phyloP scores from a whole-genome alignment of 139 green algal species.

The Coelastrella sp. region DNA sequence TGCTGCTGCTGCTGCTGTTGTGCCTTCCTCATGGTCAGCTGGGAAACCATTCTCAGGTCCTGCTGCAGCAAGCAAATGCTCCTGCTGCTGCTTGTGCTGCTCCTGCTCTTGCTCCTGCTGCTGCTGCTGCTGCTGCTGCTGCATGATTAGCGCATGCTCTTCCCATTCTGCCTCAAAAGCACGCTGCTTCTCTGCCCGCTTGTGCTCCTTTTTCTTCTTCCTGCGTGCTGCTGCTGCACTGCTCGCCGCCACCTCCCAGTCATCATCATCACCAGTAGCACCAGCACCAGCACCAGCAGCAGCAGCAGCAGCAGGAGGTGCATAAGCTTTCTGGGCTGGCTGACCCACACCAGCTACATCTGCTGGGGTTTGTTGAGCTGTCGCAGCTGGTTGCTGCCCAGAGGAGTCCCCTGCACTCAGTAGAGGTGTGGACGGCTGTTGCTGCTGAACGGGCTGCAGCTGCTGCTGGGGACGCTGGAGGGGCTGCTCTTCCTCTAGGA shows the following conservation, averaged over 20 bases:
- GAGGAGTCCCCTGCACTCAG: neutral
- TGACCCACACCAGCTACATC: neutral
- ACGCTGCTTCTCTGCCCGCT: slow-evolving; percentile 33
- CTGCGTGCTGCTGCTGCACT: slow-evolving; percentile 56
- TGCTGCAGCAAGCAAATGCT: slow-evolving; percentile 25
- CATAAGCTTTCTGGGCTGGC: neutral
- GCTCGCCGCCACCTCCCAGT: slow-evolving; percentile 64
- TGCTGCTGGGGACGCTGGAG: neutral
- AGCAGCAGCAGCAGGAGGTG: slow-evolving; percentile 5
- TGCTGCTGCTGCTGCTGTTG: slow-evolving; percentile 18
- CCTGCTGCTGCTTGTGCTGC: neutral
- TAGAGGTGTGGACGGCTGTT: neutral
- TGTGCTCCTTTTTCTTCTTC: slow-evolving; percentile 46
- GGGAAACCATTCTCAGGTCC: neutral
- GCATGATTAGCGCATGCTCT: slow-evolving; percentile 24
- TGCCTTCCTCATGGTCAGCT: neutral
- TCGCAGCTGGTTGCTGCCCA: neutral
- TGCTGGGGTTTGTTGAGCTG: slow-evolving; percentile 29
- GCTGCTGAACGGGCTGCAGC: slow-evolving; percentile 5
- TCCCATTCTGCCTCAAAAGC: slow-evolving; percentile 48
- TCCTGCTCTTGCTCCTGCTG: slow-evolving; percentile 24
- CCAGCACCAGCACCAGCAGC: neutral
- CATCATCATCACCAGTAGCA: neutral
- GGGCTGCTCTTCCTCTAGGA: neutral
- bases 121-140: slow-evolving; percentile 35